These are phyloP conservation scores for Suillus discolor DNA, from an alignment of 768 basidiomycete genomes.

Conservation along the genomic window DNA sequence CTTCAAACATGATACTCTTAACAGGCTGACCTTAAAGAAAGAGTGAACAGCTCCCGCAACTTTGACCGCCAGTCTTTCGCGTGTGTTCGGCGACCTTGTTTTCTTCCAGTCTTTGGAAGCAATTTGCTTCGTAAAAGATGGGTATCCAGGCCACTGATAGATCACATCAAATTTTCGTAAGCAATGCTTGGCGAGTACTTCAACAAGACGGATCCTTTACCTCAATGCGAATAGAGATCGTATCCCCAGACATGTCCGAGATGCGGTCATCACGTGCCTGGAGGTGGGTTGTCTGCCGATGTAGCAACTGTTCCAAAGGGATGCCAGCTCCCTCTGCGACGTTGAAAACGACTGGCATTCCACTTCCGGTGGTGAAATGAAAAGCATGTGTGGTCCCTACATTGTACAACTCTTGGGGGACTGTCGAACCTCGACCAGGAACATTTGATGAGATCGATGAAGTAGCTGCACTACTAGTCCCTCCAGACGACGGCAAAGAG, in stretches of 20 bases:
- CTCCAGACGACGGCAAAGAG: constrained; percentile 11
- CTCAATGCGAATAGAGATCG: constrained; percentile 74
- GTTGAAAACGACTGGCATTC: constrained; percentile 61
- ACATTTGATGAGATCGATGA: background rate
- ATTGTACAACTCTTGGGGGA: constrained; percentile 28
- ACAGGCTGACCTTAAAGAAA: constrained; percentile 54
- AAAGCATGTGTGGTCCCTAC: constrained; percentile 16
- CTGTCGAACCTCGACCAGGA: constrained; percentile 20
- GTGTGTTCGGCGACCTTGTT: constrained; percentile 72
- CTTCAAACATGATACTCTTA: background rate
- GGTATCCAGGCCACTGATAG: constrained; percentile 77
- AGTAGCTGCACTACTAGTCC: background rate
- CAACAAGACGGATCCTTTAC: constrained; percentile 35
- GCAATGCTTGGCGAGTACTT: background rate
- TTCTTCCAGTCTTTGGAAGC: constrained; percentile 77
- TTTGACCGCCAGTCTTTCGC: constrained; percentile 72
- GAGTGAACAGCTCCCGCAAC: constrained; percentile 70
- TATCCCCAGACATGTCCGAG: constrained; percentile 63
- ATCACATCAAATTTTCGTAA: constrained; percentile 13
- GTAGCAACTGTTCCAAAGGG: constrained; percentile 60
- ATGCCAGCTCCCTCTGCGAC: constrained; percentile 61
- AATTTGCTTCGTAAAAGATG: constrained; percentile 73
- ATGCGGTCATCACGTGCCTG: constrained; percentile 58
- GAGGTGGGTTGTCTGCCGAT: constrained; percentile 56
- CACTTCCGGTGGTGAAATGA: constrained; percentile 31